Percentiles rank a stretch among this genome's conserved stretches.
Conservation (phyloP, 1,139 yeast species). For the Protomyces macrosporus region DNA sequence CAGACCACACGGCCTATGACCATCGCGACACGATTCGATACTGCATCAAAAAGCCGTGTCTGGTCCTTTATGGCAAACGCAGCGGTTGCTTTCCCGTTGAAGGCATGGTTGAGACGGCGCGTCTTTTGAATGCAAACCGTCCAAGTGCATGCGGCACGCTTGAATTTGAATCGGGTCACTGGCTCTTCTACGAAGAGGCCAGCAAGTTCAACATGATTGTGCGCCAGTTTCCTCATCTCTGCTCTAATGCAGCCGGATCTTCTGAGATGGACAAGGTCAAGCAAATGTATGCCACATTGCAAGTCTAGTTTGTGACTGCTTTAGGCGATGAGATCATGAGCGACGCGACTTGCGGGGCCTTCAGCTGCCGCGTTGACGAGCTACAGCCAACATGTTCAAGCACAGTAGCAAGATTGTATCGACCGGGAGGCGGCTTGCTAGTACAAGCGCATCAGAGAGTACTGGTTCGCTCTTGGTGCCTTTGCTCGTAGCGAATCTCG, state of each 20-base stretch:
- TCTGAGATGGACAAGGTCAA: not conserved
- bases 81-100: conserved; percentile 18
- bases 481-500: not conserved
- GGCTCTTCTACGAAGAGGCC: conserved; percentile 25
- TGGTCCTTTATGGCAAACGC: conserved; percentile 16
- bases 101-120: conserved; percentile 17
- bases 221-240: not conserved
- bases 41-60: conserved; percentile 2
- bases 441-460: not conserved
- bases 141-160: not conserved
- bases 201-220: conserved; percentile 4
- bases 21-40: conserved; percentile 9
- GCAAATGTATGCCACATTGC: not conserved
- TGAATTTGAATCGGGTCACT: conserved; percentile 21
- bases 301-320: not conserved
- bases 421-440: not conserved
- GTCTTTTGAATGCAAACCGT: not conserved
- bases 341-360: not conserved
- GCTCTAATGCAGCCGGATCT: not conserved
- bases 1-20: conserved; percentile 17
- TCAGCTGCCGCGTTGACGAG: not conserved
- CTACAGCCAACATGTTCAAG: not conserved
- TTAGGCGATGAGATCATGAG: not conserved
- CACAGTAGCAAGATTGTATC: not conserved
- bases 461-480: not conserved